A percentile compares a stretch with the other conserved stretches of the same genome.
These are phyloP conservation scores for Diaporthe aspalathi DNA, from an alignment of 2,329 filamentous ascomycete species.

Conservation along the genomic window DNA sequence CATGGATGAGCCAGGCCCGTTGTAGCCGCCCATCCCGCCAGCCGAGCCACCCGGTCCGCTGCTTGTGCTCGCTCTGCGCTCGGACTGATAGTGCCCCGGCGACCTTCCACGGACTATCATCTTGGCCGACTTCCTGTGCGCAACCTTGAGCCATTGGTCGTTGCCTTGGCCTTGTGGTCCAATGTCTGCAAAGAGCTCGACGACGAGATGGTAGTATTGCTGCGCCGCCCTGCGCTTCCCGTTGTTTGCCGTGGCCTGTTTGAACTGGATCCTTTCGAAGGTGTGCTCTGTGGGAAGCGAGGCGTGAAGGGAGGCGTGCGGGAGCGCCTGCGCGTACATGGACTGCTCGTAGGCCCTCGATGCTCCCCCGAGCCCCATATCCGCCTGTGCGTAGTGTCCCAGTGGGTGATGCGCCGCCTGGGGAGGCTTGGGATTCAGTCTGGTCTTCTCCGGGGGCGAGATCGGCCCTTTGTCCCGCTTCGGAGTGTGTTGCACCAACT, in stretches of 20 bases:
- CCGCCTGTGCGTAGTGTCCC: conserved; percentile 56
- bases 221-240: conserved; percentile 90
- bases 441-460: conserved; percentile 76
- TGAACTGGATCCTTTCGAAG: conserved; percentile 95
- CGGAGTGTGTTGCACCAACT: conserved; percentile 89
- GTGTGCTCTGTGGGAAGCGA: conserved; percentile 65
- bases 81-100: conserved; percentile 82
- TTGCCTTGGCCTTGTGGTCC: conserved; percentile 55
- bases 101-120: conserved; percentile 90
- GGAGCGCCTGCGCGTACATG: conserved; percentile 50
- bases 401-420: conserved; percentile 60
- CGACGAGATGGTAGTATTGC: conserved; percentile 91
- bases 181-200: conserved; percentile 82
- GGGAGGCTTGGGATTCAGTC: conserved; percentile 74
- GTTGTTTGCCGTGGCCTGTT: conserved; percentile 93
- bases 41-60: conserved; percentile 76
- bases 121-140: conserved; percentile 78
- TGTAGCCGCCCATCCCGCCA: conserved; percentile 66
- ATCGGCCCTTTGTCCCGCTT: conserved; percentile 91
- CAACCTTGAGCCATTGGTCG: conserved; percentile 76
- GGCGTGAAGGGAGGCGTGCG: conserved; percentile 42
- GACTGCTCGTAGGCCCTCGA: conserved; percentile 56
- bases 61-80: conserved; percentile 74
- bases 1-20: conserved; percentile 49
- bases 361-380: conserved; percentile 48